Percentiles rank a stretch among this genome's conserved stretches.
These are phyloP conservation scores for Mycena crocata DNA, from an alignment of 768 basidiomycete genomes.

Conservation along the genomic window DNA sequence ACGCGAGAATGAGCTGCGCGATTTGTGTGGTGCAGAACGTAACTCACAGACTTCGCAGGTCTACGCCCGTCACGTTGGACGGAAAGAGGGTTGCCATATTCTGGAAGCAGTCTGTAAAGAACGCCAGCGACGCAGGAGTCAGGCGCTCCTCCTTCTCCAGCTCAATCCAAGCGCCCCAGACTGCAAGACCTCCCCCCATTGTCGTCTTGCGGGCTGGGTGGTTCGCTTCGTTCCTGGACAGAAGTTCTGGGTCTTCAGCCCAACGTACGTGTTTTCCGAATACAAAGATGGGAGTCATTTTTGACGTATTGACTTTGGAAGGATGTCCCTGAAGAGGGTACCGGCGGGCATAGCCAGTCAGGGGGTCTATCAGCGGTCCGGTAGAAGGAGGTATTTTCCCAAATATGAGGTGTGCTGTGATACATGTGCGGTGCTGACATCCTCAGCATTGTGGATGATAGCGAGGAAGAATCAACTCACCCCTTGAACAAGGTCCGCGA, in stretches of 20 bases:
- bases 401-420: constrained; percentile 69
- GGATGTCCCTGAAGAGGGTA: constrained; percentile 68
- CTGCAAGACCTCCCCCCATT: constrained; percentile 62
- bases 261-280: constrained; percentile 48
- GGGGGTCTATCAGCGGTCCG: constrained; percentile 54
- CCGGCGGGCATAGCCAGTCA: constrained; percentile 63
- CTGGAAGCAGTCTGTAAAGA: constrained; percentile 65
- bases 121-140: constrained; percentile 61
- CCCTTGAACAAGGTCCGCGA: constrained; percentile 69
- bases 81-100: constrained; percentile 62
- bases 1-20: background rate
- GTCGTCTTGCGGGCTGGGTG: constrained; percentile 52
- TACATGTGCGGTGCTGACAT: constrained; percentile 54
- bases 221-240: constrained; percentile 49
- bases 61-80: constrained; percentile 48
- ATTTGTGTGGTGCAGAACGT: background rate
- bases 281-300: constrained; percentile 42
- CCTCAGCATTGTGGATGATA: background rate
- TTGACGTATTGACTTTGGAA: constrained; percentile 44
- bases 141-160: constrained; percentile 59
- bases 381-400: constrained; percentile 53
- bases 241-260: constrained; percentile 55
- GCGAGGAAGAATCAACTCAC: constrained; percentile 43
- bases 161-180: constrained; percentile 71
- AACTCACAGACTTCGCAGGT: constrained; percentile 33